phyloP scores from a whole-genome alignment of 139 green algal species.

The Trebouxia sp. region DNA sequence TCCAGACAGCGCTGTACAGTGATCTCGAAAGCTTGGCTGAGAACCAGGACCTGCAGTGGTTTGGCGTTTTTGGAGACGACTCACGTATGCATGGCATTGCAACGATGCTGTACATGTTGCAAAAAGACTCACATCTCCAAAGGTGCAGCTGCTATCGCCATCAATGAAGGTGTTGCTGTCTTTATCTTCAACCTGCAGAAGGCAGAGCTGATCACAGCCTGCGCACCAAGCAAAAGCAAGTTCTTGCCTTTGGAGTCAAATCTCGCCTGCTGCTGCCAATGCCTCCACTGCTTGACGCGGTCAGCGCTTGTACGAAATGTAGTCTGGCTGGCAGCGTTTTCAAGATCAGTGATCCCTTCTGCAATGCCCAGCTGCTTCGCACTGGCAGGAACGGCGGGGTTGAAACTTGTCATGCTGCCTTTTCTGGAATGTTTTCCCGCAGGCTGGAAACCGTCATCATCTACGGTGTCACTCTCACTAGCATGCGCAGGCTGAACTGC shows the following conservation, averaged over 20 bases:
- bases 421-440: background rate
- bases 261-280: conserved; percentile 1
- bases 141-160: background rate
- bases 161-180: background rate
- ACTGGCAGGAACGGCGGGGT: background rate
- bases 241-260: no score
- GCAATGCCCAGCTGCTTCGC: background rate
- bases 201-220: background rate
- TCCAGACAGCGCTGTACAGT: conserved; percentile 6
- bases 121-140: background rate
- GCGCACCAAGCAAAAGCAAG: no score
- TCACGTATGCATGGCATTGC: background rate
- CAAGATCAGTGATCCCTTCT: background rate
- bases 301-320: background rate
- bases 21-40: background rate
- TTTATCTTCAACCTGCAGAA: background rate
- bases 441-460: background rate
- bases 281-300: background rate
- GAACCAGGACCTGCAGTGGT: background rate
- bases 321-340: background rate
- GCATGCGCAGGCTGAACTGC: background rate
- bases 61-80: no score
- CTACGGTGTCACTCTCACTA: background rate
- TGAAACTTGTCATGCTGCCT: background rate
- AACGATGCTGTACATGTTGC: background rate